Conservation (phyloP, 306 rosid genomes). For the Astragalus membranaceus region DNA sequence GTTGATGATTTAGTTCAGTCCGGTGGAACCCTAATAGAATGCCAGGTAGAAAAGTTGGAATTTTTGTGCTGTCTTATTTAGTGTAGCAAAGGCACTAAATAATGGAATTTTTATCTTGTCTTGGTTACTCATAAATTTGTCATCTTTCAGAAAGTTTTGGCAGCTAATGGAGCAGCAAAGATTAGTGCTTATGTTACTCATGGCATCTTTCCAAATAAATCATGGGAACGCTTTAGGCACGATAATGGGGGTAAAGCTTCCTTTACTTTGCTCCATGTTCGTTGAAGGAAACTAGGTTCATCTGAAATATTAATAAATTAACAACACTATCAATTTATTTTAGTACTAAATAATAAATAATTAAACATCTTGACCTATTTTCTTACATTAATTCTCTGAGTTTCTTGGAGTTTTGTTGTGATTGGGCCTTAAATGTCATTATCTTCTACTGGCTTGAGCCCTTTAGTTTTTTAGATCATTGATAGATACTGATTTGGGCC, state of each 20-base stretch:
- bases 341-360: no score
- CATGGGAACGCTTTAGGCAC: slow-evolving; percentile 80
- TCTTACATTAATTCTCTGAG: no score
- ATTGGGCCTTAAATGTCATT: no score
- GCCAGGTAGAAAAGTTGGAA: slow-evolving; percentile 56
- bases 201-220: slow-evolving; percentile 88
- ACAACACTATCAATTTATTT: no score
- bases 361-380: no score
- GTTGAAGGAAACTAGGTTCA: background rate
- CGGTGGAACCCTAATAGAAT: slow-evolving; percentile 91
- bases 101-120: background rate
- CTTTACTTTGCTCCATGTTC: slow-evolving; percentile 17
- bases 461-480: no score
- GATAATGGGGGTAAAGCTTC: slow-evolving; percentile 64
- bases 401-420: no score
- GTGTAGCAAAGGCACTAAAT: background rate
- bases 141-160: slow-evolving; percentile 74
- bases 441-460: no score
- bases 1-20: slow-evolving; percentile 99
- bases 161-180: slow-evolving; percentile 83
- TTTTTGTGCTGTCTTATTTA: slow-evolving; percentile 2
- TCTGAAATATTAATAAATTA: no score
- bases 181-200: slow-evolving; percentile 97
- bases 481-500: no score
- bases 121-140: background rate